Conservation (phyloP, 2,329 filamentous ascomycete species). For the Colletotrichum liriopes region DNA sequence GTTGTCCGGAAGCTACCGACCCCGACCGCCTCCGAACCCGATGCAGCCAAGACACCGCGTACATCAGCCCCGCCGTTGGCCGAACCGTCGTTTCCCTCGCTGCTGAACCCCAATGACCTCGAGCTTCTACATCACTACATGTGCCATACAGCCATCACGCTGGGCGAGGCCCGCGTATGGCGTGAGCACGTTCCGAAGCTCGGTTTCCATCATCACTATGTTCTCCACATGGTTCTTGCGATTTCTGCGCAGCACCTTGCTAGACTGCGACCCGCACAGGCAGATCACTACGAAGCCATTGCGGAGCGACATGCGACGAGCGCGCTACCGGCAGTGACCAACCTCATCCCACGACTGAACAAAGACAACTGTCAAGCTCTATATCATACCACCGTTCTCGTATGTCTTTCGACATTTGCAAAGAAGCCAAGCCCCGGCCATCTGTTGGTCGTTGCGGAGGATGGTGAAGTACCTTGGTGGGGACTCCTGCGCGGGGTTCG, state of each 20-base stretch:
- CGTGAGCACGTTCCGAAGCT: slow-evolving; percentile 45
- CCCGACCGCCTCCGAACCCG: slow-evolving; percentile 10
- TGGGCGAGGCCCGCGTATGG: slow-evolving; percentile 45
- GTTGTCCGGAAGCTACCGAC: slow-evolving; percentile 18
- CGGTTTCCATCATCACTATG: slow-evolving; percentile 46
- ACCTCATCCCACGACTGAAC: slow-evolving; percentile 43
- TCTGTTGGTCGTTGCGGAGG: slow-evolving; percentile 42
- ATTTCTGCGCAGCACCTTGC: slow-evolving; percentile 46
- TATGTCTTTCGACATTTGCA: slow-evolving; percentile 45
- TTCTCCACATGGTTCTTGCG: slow-evolving; percentile 47
- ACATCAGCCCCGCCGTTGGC: not conserved
- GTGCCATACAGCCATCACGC: slow-evolving; percentile 41
- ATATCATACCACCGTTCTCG: slow-evolving; percentile 46
- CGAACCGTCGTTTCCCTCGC: slow-evolving; percentile 2
- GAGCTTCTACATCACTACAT: slow-evolving; percentile 49
- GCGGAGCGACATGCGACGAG: slow-evolving; percentile 45
- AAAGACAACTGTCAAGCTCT: slow-evolving; percentile 45
- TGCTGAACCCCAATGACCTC: slow-evolving; percentile 45
- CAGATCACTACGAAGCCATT: slow-evolving; percentile 32
- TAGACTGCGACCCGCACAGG: slow-evolving; percentile 21
- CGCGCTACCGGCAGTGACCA: slow-evolving; percentile 44
- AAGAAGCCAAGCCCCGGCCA: slow-evolving; percentile 42
- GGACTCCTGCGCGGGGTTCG: slow-evolving; percentile 43
- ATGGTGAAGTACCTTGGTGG: slow-evolving; percentile 44
- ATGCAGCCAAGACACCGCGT: slow-evolving; percentile 17